Evolutionary conservation across 2,329 filamentous ascomycete species (phyloP).

Genomic region (Helicocarpus griseus): DNA sequence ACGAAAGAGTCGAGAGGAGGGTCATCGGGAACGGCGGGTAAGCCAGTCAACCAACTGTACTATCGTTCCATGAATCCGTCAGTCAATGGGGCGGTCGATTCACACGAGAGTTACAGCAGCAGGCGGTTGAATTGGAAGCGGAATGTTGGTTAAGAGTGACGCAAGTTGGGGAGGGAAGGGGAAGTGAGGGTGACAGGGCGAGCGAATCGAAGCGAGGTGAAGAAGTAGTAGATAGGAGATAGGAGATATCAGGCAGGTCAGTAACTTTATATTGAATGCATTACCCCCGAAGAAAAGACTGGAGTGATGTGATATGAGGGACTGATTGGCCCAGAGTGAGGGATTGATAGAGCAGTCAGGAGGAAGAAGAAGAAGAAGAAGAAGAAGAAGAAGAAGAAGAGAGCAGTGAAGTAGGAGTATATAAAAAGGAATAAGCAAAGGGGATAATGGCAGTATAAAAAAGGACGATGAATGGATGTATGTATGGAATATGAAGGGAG

Average conservation of each 20-base stretch:
- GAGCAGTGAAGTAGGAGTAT: no score
- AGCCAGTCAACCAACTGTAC: neutral
- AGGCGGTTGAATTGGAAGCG: neutral
- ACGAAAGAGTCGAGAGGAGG: neutral
- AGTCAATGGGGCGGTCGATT: neutral
- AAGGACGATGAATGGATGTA: no score
- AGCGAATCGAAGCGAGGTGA: no score
- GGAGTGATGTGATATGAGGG: no score
- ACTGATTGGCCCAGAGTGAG: no score
- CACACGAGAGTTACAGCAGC: neutral
- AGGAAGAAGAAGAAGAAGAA: no score
- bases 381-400: no score
- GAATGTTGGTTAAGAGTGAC: neutral
- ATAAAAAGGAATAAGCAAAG: conserved; percentile 1
- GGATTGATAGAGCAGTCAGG: no score
- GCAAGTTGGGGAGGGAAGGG: neutral
- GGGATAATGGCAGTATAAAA: conserved; percentile 46
- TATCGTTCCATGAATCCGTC: neutral
- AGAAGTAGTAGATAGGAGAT: neutral
- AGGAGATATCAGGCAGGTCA: no score
- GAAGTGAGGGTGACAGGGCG: neutral
- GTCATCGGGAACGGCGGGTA: neutral
- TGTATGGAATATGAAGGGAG: no score
- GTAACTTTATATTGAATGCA: no score
- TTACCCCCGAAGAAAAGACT: no score